Evolutionary conservation across 441 rosid genomes (phyloP).

Genomic region (Brassica balearica): DNA sequence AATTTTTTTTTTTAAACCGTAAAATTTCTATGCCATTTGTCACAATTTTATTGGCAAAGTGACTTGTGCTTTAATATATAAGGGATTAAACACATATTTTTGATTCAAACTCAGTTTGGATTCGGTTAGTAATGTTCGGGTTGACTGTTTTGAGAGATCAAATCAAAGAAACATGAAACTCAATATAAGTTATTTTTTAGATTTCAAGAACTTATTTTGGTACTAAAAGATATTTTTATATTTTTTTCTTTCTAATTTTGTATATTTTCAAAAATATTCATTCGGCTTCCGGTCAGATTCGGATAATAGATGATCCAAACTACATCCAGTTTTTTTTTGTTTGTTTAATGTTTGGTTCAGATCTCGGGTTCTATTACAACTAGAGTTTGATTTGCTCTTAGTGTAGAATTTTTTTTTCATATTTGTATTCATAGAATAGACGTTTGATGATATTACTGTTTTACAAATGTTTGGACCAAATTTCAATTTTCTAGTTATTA

Average conservation of each 20-base stretch:
- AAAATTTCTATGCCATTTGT: too few species aligned
- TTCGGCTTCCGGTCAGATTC: neutral
- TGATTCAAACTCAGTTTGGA: neutral
- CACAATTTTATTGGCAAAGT: too few species aligned
- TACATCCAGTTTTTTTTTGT: neutral
- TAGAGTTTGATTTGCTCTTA: neutral
- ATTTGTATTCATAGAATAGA: neutral
- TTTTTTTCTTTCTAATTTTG: neutral
- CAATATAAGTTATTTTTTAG: neutral
- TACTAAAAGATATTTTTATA: neutral
- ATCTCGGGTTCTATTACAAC: neutral
- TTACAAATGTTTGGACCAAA: neutral
- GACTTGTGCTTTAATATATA: too few species aligned
- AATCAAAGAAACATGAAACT: neutral
- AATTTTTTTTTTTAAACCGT: too few species aligned
- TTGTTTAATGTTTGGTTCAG: neutral
- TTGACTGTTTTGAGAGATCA: neutral
- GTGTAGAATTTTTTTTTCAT: neutral
- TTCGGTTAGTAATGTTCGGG: neutral
- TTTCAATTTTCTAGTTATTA: neutral
- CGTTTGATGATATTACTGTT: neutral
- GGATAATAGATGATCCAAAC: neutral
- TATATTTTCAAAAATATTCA: neutral
- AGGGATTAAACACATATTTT: neutral
- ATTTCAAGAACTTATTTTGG: slow-evolving; percentile 1